Base-by-base conservation (phyloP, 345 rosid genomes). In the Odontarrhena argentea region DNA sequence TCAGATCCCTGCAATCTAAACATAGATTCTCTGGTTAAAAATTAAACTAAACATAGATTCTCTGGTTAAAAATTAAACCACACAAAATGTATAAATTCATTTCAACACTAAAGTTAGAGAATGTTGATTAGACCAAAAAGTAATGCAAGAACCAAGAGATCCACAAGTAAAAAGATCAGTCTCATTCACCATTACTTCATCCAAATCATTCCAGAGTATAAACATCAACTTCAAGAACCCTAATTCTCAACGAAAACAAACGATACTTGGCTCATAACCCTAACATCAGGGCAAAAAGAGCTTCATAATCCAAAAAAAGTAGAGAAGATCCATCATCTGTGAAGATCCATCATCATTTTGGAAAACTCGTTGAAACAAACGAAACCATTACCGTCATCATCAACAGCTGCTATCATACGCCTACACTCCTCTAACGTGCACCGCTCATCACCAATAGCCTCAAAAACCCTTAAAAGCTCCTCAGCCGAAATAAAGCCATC, bases 351-450 rank as follows among this genome's bases (percentile, higher is more conserved):
- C 96, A 94, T 87, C 74, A 76, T 0, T 32, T 32, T 32, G 7
- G 79, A 67, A 61, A 94, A 94, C 76, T 94, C 99, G 45, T 73
- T 83, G 71, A 88, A 94, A 73, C 97, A 89, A 25, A 94, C 99
- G 70, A 84, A 87, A 8, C 97, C 99, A 2, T 88, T 87, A 13
- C 86, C 84, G 26, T 82, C 85, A 65, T 69, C 85, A 70, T 85
- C 96, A 7, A 88, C 96, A 3, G 28, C 79, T 0, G 82, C 86
- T 77, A 94, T 87, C 97, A 91, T 94, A 26, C 91, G 85, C 80
- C 72, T 61, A 70, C 97, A 94, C 3, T 94, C 99, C 6, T 87
- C 96, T 18, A 94, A 72, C 74, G 96, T 82, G 85, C 92, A 87
- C 76, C 42, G 43, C 12, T 84, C 89, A 59, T 88, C 96, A 0